phyloP scores from a whole-genome alignment of 176 grass and related monocot species.

The Eragrostis curvula region DNA sequence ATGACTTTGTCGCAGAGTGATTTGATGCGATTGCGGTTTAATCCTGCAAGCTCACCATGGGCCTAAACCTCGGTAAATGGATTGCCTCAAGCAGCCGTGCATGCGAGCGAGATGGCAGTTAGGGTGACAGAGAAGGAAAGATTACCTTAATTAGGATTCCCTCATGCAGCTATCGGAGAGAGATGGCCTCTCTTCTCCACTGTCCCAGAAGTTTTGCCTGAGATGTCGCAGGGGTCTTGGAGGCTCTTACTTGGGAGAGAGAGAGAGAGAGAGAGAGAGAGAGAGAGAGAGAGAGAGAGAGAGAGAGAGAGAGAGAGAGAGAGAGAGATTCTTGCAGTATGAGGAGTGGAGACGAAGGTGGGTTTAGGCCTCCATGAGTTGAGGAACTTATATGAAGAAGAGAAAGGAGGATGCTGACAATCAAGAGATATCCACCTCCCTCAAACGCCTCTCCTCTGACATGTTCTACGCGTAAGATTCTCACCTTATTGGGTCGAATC shows the following conservation, averaged over 20 bases:
- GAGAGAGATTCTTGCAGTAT: constrained; percentile 6
- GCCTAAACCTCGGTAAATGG: neutral
- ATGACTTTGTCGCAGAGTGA: neutral
- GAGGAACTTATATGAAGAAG: constrained; percentile 45
- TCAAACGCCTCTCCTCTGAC: constrained; percentile 18
- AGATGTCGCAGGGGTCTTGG: constrained; percentile 7
- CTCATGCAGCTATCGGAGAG: neutral
- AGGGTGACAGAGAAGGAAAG: neutral
- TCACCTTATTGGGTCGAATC: constrained; percentile 36
- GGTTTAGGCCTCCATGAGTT: constrained; percentile 25
- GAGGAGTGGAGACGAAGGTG: constrained; percentile 8
- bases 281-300: neutral
- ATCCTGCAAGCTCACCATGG: neutral
- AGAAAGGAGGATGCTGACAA: constrained; percentile 46
- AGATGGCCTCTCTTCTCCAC: neutral
- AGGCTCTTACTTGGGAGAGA: neutral
- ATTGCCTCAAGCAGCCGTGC: constrained; percentile 1
- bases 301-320: neutral
- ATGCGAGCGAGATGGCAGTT: constrained; percentile 17
- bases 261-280: neutral
- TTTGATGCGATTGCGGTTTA: neutral
- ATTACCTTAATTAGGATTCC: constrained; percentile 36
- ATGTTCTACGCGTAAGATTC: constrained; percentile 48
- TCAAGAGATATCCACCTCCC: constrained; percentile 46
- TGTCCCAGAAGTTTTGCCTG: constrained; percentile 9